Evolutionary conservation across 2,329 filamentous ascomycete genomes (phyloP), one percentile per base, ranked within the genome.

Genomic region (Cytospora chrysosperma): DNA sequence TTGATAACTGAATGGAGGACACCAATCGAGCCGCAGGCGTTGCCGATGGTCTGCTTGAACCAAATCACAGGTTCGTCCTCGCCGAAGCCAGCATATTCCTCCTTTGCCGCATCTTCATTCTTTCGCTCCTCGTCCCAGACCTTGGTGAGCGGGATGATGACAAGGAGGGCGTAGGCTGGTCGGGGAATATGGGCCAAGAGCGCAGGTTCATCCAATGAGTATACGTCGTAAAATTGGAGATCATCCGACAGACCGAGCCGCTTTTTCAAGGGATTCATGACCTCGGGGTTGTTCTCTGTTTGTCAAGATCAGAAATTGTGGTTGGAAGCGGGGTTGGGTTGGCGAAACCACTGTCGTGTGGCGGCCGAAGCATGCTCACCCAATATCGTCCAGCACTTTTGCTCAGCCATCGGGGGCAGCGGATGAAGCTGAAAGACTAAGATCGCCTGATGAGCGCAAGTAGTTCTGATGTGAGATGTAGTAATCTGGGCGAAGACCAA

Each of bases 31-130:
- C 92, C 92, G 72, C 91, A 96, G 0, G 91, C 90, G 72, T 95
- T 89, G 63, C 87, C 85, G 70, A 96, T 95, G 0, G 90, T 95
- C 75, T 96, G 92, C 71, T 88, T 88, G 78, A 92, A 95, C 91
- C 91, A 96, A 21, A 91, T 78, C 0, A 93, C 86, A 8, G 89
- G 85, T 69, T 93, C 89, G 0, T 76, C 73, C 6, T 71, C 69
- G 2, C 75, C 75, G 9, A 68, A 67, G 26, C 72, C 71, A 37
- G 71, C 63, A 67, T 79, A 78, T 60, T 86, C 82, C 73, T 85
- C 85, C 70, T 74, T 74, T 40, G 69, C 67, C 37, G 80, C 78
- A 75, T 90, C 87, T 75, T 90, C 90, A 61, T 83, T 82, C 59
- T 80, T 70, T 55, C 73, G 73, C 34, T 74, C 71, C 30, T 66